Percentiles rank a stretch among this genome's conserved stretches.
Evolutionary conservation across 2,329 filamentous ascomycete genomes (phyloP).

Genomic region (Fusarium cicatricum): DNA sequence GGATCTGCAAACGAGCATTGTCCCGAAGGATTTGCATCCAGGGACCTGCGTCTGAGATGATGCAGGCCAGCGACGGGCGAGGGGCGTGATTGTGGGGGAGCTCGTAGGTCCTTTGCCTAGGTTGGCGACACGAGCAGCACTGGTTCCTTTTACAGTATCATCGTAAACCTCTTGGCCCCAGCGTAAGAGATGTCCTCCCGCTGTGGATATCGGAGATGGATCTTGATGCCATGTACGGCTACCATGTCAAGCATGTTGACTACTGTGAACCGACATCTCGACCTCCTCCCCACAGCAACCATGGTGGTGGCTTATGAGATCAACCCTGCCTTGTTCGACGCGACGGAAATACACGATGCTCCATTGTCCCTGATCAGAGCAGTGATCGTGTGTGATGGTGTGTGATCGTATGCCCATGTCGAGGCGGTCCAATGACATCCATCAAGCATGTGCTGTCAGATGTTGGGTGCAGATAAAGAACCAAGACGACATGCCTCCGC

Average conservation of each 20-base stretch:
- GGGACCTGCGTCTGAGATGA: slow-evolving; percentile 37
- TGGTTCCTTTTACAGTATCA: slow-evolving; percentile 23
- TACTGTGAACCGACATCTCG: background rate
- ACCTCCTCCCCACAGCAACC: slow-evolving; percentile 7
- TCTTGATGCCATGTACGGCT: background rate
- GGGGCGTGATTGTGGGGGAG: slow-evolving; percentile 19
- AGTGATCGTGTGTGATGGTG: too few species aligned
- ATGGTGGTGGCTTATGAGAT: slow-evolving; percentile 1
- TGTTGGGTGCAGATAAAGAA: background rate
- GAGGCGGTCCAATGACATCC: slow-evolving; percentile 27
- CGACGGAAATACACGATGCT: slow-evolving; percentile 11
- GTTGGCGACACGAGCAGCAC: slow-evolving; percentile 19
- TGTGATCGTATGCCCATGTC: slow-evolving; percentile 17
- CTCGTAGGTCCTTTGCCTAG: slow-evolving; percentile 17
- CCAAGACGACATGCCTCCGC: slow-evolving; percentile 1
- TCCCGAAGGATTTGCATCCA: slow-evolving; percentile 31
- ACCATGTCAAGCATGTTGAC: background rate
- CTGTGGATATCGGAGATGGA: slow-evolving; percentile 21
- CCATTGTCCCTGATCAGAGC: background rate
- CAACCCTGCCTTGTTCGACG: background rate
- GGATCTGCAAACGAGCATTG: slow-evolving; percentile 28
- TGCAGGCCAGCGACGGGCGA: slow-evolving; percentile 18
- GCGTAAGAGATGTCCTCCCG: slow-evolving; percentile 3
- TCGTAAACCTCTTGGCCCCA: background rate
- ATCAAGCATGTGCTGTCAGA: background rate